Evolutionary conservation across 2,329 filamentous ascomycete species (phyloP).

Genomic region (Leptographium galeiforme): DNA sequence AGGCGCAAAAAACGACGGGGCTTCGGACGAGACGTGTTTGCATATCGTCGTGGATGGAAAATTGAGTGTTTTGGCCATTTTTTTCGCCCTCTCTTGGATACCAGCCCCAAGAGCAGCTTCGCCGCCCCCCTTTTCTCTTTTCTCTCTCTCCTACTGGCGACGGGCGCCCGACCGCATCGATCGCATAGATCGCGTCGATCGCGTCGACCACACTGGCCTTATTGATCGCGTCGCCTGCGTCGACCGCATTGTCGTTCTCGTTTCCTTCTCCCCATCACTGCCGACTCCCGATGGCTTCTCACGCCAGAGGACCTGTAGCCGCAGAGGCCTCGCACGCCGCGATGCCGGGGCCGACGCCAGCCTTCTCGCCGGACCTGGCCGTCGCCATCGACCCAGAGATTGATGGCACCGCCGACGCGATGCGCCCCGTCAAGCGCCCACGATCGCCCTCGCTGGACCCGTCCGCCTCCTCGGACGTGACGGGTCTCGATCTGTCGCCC

Average conservation of each 20-base stretch:
- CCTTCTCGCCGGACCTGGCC: conserved; percentile 9
- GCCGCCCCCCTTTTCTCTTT: background rate
- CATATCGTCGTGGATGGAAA: background rate
- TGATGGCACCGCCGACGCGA: conserved; percentile 5
- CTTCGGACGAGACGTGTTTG: background rate
- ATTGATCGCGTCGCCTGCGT: too few relatives aligned
- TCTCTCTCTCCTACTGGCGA: background rate
- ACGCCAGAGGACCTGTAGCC: conserved; percentile 36
- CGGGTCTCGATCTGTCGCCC: conserved; percentile 31
- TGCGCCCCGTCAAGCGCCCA: conserved; percentile 25
- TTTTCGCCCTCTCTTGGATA: background rate
- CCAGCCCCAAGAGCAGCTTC: background rate
- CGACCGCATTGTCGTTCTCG: background rate
- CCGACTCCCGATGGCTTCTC: conserved; percentile 21
- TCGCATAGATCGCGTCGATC: too few relatives aligned
- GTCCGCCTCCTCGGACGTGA: conserved; percentile 12
- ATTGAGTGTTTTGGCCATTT: background rate
- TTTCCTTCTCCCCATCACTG: background rate
- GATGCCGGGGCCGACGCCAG: conserved; percentile 15
- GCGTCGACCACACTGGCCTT: background rate
- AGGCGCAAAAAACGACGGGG: background rate
- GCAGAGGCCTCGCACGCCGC: conserved; percentile 33
- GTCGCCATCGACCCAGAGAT: conserved; percentile 20
- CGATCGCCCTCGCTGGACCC: conserved; percentile 24
- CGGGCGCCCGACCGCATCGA: background rate